Conservation (phyloP, 495 filamentous ascomycete species). For the Talaromyces stipitatus region DNA sequence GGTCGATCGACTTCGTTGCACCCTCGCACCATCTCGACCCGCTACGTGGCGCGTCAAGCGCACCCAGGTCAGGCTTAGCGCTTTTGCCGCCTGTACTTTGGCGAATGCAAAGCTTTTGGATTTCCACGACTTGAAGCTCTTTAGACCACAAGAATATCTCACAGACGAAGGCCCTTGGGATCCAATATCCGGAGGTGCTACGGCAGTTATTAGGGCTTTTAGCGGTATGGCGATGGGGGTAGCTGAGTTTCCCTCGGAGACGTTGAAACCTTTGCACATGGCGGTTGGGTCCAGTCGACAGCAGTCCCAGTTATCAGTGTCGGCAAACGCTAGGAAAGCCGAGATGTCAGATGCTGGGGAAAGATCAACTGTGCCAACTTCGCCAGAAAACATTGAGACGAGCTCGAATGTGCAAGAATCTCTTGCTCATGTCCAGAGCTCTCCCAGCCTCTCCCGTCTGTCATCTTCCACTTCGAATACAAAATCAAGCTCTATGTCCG, state of each 20-base stretch:
- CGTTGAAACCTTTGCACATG: background rate
- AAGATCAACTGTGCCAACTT: background rate
- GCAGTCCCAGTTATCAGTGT: background rate
- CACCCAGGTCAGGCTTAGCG: constrained; percentile 54
- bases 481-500: background rate
- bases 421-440: background rate
- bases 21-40: constrained; percentile 52
- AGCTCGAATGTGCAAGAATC: background rate
- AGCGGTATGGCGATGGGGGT: background rate
- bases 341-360: background rate
- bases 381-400: background rate
- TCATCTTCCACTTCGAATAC: background rate
- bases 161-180: background rate
- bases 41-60: constrained; percentile 66
- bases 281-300: background rate
- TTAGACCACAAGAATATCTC: constrained; percentile 4
- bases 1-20: constrained; percentile 52
- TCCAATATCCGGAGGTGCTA: background rate
- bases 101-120: constrained; percentile 57
- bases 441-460: background rate
- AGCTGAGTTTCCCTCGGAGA: background rate
- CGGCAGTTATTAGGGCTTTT: background rate
- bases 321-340: background rate
- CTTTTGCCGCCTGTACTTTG: constrained; percentile 60
- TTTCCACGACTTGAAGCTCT: constrained; percentile 1